These are phyloP conservation scores for Blastocystis sp. DNA, from an alignment of 352 stramenopile genomes.

Conservation along the genomic window DNA sequence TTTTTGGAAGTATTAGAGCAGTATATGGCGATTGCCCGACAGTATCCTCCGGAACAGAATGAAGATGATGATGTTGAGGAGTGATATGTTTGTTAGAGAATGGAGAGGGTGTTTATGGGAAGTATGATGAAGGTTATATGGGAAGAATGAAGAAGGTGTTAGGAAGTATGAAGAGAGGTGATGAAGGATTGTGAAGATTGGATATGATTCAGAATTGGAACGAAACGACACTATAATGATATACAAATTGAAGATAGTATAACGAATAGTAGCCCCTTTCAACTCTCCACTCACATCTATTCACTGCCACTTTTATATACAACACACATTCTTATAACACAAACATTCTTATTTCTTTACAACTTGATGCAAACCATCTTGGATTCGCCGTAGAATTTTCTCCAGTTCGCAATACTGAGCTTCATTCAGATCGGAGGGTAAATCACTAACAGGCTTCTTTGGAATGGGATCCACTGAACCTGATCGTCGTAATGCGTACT, in stretches of 20 bases:
- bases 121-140: too few relatives aligned
- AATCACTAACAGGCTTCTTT: neutral
- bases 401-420: neutral
- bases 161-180: too few relatives aligned
- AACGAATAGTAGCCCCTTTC: too few relatives aligned
- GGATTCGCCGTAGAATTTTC: neutral
- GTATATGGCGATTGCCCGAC: conserved; percentile 7
- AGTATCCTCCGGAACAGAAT: neutral
- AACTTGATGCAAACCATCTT: neutral
- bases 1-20: conserved; percentile 10
- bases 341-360: neutral
- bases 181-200: too few relatives aligned
- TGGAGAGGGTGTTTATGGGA: too few relatives aligned
- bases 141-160: too few relatives aligned
- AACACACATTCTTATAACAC: neutral
- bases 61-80: neutral
- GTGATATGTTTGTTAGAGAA: conserved; percentile 2
- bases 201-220: too few relatives aligned
- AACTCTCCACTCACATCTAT: neutral
- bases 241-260: too few relatives aligned
- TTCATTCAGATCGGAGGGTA: neutral
- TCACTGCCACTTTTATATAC: too few relatives aligned
- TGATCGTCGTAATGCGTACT: neutral
- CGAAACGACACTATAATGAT: too few relatives aligned
- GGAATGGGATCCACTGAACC: neutral